Evolutionary conservation across 1,139 yeast genomes (phyloP).

Genomic region (Yarrowia galli): DNA sequence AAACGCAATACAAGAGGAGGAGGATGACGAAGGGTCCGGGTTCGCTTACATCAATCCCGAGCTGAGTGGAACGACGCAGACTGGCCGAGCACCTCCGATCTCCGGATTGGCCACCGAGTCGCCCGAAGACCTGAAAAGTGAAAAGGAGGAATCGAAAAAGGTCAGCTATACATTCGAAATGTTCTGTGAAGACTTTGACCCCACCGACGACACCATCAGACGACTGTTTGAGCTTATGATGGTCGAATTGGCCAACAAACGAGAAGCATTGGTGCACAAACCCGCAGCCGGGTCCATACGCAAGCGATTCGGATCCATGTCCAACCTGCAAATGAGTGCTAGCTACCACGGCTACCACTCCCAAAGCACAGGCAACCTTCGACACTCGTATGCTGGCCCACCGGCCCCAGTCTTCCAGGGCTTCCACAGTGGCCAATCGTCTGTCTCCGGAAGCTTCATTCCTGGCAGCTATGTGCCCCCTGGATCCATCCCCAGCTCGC

Average conservation of each 20-base stretch:
- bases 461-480: constrained; percentile 33
- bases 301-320: constrained; percentile 38
- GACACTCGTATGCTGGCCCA: constrained; percentile 16
- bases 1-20: constrained; percentile 38
- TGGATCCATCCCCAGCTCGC: constrained; percentile 30
- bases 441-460: constrained; percentile 15
- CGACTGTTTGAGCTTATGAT: constrained; percentile 36
- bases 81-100: constrained; percentile 12
- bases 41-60: constrained; percentile 38
- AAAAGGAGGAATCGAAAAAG: constrained; percentile 22
- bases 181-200: constrained; percentile 38
- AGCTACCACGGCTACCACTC: constrained; percentile 33
- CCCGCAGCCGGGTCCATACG: constrained; percentile 36
- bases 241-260: constrained; percentile 36
- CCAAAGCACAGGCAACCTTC: constrained; percentile 26
- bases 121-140: constrained; percentile 28
- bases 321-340: constrained; percentile 35
- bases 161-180: constrained; percentile 33
- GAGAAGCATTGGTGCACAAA: constrained; percentile 25
- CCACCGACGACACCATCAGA: constrained; percentile 33
- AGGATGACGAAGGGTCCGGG: constrained; percentile 34
- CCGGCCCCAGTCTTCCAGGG: constrained; percentile 26
- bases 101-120: constrained; percentile 37
- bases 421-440: constrained; percentile 18
- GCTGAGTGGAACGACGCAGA: constrained; percentile 26